phyloP scores from a whole-genome alignment of 2,329 filamentous ascomycete genomes.

The Knufia fluminis region DNA sequence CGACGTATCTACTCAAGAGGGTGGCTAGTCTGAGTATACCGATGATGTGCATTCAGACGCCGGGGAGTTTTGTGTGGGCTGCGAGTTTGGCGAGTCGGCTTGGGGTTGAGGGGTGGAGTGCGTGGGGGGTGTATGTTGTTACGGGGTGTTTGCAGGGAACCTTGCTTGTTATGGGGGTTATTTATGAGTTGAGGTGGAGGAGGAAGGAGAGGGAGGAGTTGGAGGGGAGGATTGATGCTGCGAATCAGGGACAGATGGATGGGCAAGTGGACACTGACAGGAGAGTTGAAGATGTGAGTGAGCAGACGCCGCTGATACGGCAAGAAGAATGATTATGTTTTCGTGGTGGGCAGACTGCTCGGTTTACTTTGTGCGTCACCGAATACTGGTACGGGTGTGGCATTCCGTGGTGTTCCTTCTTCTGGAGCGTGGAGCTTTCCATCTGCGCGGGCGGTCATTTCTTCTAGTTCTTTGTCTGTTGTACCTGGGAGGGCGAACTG shows the following conservation, averaged over 20 bases:
- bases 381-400: slow-evolving; percentile 3
- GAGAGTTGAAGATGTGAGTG: slow-evolving; percentile 10
- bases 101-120: slow-evolving; percentile 80
- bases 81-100: slow-evolving; percentile 71
- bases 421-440: slow-evolving; percentile 12
- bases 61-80: slow-evolving; percentile 83
- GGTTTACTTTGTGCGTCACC: not conserved
- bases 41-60: slow-evolving; percentile 98
- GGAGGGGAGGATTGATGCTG: slow-evolving; percentile 12
- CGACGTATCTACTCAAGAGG: slow-evolving; percentile 74
- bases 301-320: slow-evolving; percentile 22
- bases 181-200: slow-evolving; percentile 42
- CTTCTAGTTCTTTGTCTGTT: slow-evolving; percentile 22
- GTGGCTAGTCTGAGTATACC: slow-evolving; percentile 87
- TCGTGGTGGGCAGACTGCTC: not conserved
- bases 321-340: slow-evolving; percentile 2
- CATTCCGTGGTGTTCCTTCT: not conserved
- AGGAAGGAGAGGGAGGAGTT: slow-evolving; percentile 17
- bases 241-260: slow-evolving; percentile 5
- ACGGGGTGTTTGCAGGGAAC: slow-evolving; percentile 78
- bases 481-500: slow-evolving; percentile 16
- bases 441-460: slow-evolving; percentile 21
- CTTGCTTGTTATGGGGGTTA: slow-evolving; percentile 69
- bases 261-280: slow-evolving; percentile 5
- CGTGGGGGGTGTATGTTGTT: slow-evolving; percentile 84